These are phyloP conservation scores for Silene conica DNA, from an alignment of 148 eudicot species.

Conservation along the genomic window DNA sequence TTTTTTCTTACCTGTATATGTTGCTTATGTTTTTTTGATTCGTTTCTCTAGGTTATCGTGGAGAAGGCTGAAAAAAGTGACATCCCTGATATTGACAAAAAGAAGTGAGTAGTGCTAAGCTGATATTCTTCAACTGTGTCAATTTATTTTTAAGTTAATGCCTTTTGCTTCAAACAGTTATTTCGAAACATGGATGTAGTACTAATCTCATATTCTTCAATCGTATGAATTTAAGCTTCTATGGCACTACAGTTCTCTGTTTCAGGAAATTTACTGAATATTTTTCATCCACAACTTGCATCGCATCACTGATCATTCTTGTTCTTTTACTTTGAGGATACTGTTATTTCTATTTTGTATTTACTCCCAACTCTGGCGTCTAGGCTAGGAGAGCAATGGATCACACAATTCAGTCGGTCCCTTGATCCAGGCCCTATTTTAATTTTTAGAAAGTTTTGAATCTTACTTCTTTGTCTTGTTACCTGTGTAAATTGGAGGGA, in stretches of 20 bases:
- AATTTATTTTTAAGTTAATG: neutral
- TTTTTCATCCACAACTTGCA: neutral
- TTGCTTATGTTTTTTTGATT: constrained; percentile 4
- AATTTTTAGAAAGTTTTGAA: too few relatives aligned
- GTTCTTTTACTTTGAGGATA: neutral
- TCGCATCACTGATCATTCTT: neutral
- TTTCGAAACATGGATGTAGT: neutral
- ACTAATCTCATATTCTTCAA: neutral
- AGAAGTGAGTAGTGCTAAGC: constrained; percentile 48
- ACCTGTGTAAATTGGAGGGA: too few relatives aligned
- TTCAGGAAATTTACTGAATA: neutral
- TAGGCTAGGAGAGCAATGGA: neutral
- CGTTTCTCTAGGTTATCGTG: constrained; percentile 59
- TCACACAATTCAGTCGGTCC: neutral
- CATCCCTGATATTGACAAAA: constrained; percentile 94
- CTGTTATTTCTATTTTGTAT: neutral
- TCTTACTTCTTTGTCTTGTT: too few relatives aligned
- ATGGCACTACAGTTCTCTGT: neutral
- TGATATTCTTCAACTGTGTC: neutral
- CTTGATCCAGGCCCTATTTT: neutral
- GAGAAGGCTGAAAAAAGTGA: constrained; percentile 95
- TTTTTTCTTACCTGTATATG: neutral
- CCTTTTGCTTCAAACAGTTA: neutral
- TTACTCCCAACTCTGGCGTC: neutral
- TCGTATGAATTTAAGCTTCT: neutral